Evolutionary conservation across 2,329 filamentous ascomycete genomes (phyloP).

Genomic region (Epichloe elymi): DNA sequence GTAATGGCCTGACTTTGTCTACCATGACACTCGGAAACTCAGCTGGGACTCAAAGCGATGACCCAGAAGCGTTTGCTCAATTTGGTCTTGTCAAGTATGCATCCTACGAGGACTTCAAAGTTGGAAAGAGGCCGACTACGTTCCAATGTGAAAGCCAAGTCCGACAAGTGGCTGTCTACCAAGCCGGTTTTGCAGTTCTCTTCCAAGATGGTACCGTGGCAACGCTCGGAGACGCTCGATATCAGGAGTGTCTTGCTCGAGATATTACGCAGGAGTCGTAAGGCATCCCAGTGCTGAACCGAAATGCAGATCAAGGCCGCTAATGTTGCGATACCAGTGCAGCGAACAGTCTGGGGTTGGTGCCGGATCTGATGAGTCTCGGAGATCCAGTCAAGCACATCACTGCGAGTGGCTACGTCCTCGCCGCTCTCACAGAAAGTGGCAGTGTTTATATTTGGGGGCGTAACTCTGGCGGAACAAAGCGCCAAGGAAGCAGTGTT

Average conservation of each 20-base stretch:
- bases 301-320: background rate
- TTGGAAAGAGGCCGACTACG: slow-evolving; percentile 1
- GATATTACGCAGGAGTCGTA: slow-evolving; percentile 25
- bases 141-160: slow-evolving; percentile 16
- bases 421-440: slow-evolving; percentile 44
- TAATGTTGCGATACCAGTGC: slow-evolving; percentile 20
- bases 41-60: background rate
- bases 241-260: slow-evolving; percentile 42
- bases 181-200: slow-evolving; percentile 36
- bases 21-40: background rate
- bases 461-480: slow-evolving; percentile 11
- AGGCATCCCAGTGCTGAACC: slow-evolving; percentile 3
- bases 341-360: slow-evolving; percentile 29
- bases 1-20: slow-evolving; percentile 1
- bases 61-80: background rate
- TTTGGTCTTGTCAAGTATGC: slow-evolving; percentile 11
- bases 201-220: slow-evolving; percentile 30
- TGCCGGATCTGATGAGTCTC: slow-evolving; percentile 39
- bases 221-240: slow-evolving; percentile 47
- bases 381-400: slow-evolving; percentile 39
- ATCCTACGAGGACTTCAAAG: slow-evolving; percentile 11
- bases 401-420: slow-evolving; percentile 40
- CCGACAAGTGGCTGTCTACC: slow-evolving; percentile 32
- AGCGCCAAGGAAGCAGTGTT: slow-evolving; percentile 8
- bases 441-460: slow-evolving; percentile 52